Base-by-base conservation (phyloP, 495 filamentous ascomycete species). In the Podospora pseudopauciseta region DNA sequence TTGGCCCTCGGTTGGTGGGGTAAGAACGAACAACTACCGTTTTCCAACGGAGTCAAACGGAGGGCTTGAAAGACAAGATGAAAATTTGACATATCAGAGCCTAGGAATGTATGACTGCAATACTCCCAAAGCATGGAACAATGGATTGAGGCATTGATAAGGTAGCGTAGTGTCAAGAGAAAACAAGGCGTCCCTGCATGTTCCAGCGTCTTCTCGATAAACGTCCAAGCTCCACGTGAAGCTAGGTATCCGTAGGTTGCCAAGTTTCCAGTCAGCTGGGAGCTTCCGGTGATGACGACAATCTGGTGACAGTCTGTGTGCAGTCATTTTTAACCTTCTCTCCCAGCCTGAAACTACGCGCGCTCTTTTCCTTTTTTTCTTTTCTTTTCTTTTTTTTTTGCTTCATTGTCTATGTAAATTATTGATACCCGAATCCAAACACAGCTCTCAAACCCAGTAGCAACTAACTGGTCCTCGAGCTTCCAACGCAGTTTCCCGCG, bases 271-370 rank as follows among this genome's bases (percentile, higher is more conserved):
- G 39, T 49, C 39, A 49, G 39, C 39, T 49, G 59, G 30, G 61
- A 63, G 61, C 61, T 63, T 49, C 18, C 28, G 30, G 55, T 20
- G n/a, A 63, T 63, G 61, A 63, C 61, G 61, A 63, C 61, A 63
- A 63, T 39, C 27, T 28, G 32, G n/a, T 58, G 55, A 58, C n/a
- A 26, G 23, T 7, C n/a, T 58, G n/a, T 56, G 55, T 26, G 55
- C 55, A 49, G 15, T 3, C 15, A 11, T 49, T 49, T 16, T 49
- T 49, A 49, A 49, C 39, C 15, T 49, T 49, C 39, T 49, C 9
- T 16, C 3, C 55, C 55, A 23, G 23, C 55, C n/a, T 9, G n/a
- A 58, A 58, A 49, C 30, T n/a, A 5, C 30, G 15, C 11, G 34
- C 18, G 1, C 15, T 30, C 32, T 13, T 61, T 61, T 30, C 34